phyloP scores from a whole-genome alignment of 306 rosid genomes.

The Castanopsis chinensis region DNA sequence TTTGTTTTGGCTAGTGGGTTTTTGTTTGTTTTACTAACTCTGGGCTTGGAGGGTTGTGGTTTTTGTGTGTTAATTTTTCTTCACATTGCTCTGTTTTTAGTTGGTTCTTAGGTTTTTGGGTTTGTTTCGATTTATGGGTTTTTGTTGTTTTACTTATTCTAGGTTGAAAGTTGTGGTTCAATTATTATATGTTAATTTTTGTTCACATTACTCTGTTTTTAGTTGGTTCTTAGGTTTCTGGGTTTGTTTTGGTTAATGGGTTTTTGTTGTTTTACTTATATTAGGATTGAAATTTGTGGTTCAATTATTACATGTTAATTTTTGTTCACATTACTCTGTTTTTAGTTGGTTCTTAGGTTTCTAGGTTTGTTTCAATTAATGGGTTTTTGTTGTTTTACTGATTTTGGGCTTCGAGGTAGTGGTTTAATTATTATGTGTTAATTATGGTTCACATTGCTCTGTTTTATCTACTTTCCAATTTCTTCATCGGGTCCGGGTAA shows the following conservation, averaged over 20 bases:
- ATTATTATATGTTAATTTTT: neutral
- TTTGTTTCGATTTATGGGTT: neutral
- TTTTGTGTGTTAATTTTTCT: neutral
- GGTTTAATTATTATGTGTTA: too few relatives aligned
- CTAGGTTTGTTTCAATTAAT: neutral
- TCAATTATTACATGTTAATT: too few relatives aligned
- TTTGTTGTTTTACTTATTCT: neutral
- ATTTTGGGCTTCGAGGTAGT: neutral
- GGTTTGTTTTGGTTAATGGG: too few relatives aligned
- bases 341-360: neutral
- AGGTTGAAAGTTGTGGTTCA: neutral
- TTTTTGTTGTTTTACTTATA: too few relatives aligned
- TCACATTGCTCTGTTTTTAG: neutral
- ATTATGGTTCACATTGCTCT: too few relatives aligned
- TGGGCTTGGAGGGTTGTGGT: neutral
- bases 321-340: neutral
- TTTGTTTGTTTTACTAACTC: neutral
- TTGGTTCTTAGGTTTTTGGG: neutral
- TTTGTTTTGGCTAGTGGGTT: slow-evolving; percentile 20
- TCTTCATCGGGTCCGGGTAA: too few relatives aligned
- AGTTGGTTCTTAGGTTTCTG: too few relatives aligned
- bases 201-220: neutral
- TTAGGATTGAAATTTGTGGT: too few relatives aligned
- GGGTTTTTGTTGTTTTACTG: neutral
- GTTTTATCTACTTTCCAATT: too few relatives aligned